Base-by-base conservation (phyloP, 306 rosid species). In the Hippophae rhamnoides region DNA sequence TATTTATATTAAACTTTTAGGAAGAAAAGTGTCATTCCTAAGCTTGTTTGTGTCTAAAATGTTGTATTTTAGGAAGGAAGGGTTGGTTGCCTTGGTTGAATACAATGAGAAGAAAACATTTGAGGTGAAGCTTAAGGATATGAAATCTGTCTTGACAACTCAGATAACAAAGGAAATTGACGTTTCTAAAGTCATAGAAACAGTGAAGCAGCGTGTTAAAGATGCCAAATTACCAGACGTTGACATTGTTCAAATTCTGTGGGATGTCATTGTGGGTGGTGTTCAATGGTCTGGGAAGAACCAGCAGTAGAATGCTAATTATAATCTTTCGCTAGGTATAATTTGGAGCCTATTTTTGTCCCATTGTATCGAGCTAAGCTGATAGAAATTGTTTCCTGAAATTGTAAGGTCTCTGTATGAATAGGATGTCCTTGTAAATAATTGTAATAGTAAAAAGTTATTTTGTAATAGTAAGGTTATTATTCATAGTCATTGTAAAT, bases 261-360 rank as follows among this genome's bases (percentile, higher is more conserved):
- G 99, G 97, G 99, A 93, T 69, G 89, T 93, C 73, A 77, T 93
- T 60, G 88, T 93, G 99, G 99, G 88, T 72, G 99, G 97, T 63
- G 99, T 93, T 63, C 97, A 93, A 90, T 93, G 99, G 99, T 93
- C 99, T 7, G 97, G 99, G 47, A 93, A 93, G 79, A 93, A 93
- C 69, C 99, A 93, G 86, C 97, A 93, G 60, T 97, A 93, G 78
- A 93, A 93, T 77, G 99, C 99, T 54, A 89, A 93, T 77, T 52
- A 97, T 18, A 97, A 97, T 69, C 80, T 93, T 93, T 57, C 99
- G 99, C 46, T 95, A 93, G 97, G 99, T 89, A 67, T 31, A 27
- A 11, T 46, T 11, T 6, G 11, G 47, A 44, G 3, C 7, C n/a
- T 10, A 31, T 42, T 5, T 10, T 8, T n/a, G 43, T 11, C 8